These are phyloP conservation scores for Prunus fruticosa DNA, from an alignment of 306 rosid species.

Conservation along the genomic window DNA sequence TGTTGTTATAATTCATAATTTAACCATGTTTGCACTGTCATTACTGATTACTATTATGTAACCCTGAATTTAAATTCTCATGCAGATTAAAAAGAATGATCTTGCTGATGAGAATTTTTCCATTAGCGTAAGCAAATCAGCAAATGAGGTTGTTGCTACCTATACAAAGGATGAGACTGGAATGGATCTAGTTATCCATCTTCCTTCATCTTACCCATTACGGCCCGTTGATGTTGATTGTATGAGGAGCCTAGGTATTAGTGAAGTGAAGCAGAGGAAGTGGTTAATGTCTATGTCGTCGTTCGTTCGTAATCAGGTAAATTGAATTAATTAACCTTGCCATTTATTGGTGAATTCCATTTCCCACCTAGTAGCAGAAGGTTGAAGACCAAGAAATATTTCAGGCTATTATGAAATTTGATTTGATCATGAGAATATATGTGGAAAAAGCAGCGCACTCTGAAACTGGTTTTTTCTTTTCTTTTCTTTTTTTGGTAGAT, in stretches of 20 bases:
- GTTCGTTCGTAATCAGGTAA: slow-evolving; percentile 91
- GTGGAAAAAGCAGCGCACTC: neutral
- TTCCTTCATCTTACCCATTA: slow-evolving; percentile 90
- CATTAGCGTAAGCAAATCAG: slow-evolving; percentile 85
- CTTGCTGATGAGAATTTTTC: slow-evolving; percentile 81
- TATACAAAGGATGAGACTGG: slow-evolving; percentile 96
- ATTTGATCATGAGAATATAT: neutral
- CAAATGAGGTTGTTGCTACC: slow-evolving; percentile 94
- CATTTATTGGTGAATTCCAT: neutral
- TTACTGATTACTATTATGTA: neutral
- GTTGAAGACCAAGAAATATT: neutral
- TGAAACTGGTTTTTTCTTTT: neutral
- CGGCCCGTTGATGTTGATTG: slow-evolving; percentile 92
- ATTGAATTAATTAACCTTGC: slow-evolving; percentile 13
- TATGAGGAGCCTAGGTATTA: slow-evolving; percentile 82
- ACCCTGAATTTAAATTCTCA: slow-evolving; percentile 30
- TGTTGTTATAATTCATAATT: neutral
- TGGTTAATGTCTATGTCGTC: slow-evolving; percentile 95
- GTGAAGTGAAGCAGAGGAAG: slow-evolving; percentile 87
- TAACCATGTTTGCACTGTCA: neutral
- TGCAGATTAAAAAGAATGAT: slow-evolving; percentile 87
- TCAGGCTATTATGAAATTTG: neutral
- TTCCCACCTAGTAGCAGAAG: neutral
- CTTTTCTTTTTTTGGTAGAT: neutral
- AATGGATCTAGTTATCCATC: slow-evolving; percentile 90